phyloP scores from a whole-genome alignment of 768 basidiomycete genomes.

The Calvatia gigantea region DNA sequence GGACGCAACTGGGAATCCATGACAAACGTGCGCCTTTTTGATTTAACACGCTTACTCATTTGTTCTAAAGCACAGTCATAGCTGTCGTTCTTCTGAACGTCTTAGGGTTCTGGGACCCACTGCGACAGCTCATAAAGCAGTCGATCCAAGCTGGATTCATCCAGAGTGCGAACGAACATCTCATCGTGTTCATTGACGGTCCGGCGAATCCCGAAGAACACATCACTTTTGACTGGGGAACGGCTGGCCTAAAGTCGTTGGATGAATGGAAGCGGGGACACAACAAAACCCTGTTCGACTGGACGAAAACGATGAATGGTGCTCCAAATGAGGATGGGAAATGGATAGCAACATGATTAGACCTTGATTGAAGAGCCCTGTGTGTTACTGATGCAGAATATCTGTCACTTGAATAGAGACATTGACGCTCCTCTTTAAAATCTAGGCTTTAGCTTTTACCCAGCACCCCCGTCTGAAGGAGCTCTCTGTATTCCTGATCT shows the following conservation, averaged over 20 bases:
- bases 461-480: too few species aligned
- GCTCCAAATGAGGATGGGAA: slow-evolving; percentile 14
- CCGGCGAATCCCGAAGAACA: slow-evolving; percentile 51
- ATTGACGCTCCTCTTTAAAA: too few species aligned
- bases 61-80: too few species aligned
- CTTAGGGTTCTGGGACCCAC: slow-evolving; percentile 74
- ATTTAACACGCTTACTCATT: not conserved
- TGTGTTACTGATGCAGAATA: not conserved
- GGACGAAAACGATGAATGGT: slow-evolving; percentile 40
- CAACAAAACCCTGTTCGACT: slow-evolving; percentile 38
- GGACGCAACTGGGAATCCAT: slow-evolving; percentile 90
- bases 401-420: not conserved
- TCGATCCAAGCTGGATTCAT: slow-evolving; percentile 78
- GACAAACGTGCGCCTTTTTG: slow-evolving; percentile 58
- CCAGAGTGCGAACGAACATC: slow-evolving; percentile 47
- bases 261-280: slow-evolving; percentile 49
- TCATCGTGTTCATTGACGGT: slow-evolving; percentile 77
- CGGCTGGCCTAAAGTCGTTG: slow-evolving; percentile 60
- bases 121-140: slow-evolving; percentile 70
- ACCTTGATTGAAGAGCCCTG: not conserved
- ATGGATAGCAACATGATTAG: slow-evolving; percentile 14
- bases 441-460: too few species aligned
- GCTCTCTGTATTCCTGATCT: too few species aligned
- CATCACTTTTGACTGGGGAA: slow-evolving; percentile 74
- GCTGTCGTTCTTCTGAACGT: slow-evolving; percentile 89